phyloP scores from a whole-genome alignment of 257 asterid species.

The Leptodermis oblonga region DNA sequence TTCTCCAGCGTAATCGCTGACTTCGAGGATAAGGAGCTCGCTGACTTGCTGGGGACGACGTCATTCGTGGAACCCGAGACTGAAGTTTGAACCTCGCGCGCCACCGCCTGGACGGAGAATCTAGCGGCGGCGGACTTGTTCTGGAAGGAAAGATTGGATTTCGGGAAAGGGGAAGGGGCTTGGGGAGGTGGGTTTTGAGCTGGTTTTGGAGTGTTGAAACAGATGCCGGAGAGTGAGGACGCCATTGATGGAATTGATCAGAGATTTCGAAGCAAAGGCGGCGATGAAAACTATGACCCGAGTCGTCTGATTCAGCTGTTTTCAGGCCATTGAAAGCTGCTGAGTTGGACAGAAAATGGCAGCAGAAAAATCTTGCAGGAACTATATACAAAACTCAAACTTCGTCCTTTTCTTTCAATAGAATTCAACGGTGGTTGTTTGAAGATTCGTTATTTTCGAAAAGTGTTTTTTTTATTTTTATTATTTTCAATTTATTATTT shows the following conservation, averaged over 20 bases:
- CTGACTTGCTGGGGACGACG: constrained; percentile 23
- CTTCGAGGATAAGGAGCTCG: constrained; percentile 6
- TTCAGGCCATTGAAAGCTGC: constrained; percentile 10
- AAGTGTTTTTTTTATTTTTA: too few relatives aligned
- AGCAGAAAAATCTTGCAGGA: neutral
- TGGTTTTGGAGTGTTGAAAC: constrained; percentile 18
- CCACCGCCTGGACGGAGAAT: constrained; percentile 48
- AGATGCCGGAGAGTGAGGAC: constrained; percentile 33
- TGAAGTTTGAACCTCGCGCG: constrained; percentile 64
- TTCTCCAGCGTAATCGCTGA: constrained; percentile 33
- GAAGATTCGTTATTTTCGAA: neutral
- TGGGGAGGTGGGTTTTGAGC: constrained; percentile 19
- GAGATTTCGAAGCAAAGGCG: constrained; percentile 1
- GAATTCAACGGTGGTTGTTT: neutral
- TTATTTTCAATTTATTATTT: neutral
- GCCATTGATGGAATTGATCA: constrained; percentile 31
- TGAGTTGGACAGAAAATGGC: neutral
- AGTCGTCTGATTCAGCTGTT: neutral
- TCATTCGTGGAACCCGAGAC: constrained; percentile 31
- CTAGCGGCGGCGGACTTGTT: constrained; percentile 14
- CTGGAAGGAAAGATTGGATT: constrained; percentile 16
- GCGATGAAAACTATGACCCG: constrained; percentile 11
- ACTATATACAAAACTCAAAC: neutral
- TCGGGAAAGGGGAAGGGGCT: constrained; percentile 11
- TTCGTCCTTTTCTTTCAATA: too few relatives aligned